Conservation (phyloP, 768 basidiomycete species). For the Psilocybe subaeruginosa region DNA sequence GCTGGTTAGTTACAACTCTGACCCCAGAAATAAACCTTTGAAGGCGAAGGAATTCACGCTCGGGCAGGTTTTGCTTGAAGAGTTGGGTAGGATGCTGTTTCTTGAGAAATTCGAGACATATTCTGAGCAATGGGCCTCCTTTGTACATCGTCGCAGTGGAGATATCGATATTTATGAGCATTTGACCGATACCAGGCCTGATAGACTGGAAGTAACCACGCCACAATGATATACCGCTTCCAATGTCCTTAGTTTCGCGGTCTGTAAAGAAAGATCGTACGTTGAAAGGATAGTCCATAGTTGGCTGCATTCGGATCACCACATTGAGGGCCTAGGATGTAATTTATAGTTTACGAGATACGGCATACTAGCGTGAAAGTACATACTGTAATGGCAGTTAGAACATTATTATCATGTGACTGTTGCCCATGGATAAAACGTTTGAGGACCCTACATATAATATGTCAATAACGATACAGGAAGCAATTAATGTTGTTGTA, state of each 20-base stretch:
- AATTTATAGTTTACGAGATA: not conserved
- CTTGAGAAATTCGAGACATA: slow-evolving; percentile 60
- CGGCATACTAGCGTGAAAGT: not conserved
- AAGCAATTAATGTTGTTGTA: slow-evolving; percentile 9
- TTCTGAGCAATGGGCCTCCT: slow-evolving; percentile 56
- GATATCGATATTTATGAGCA: slow-evolving; percentile 83
- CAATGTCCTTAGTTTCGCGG: slow-evolving; percentile 56
- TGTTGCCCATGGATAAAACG: slow-evolving; percentile 68
- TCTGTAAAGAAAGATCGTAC: slow-evolving; percentile 77
- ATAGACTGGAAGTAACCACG: slow-evolving; percentile 85
- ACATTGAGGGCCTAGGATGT: slow-evolving; percentile 68
- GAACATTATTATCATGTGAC: slow-evolving; percentile 66
- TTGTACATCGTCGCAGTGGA: slow-evolving; percentile 82
- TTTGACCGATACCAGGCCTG: slow-evolving; percentile 64
- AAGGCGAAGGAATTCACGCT: slow-evolving; percentile 54
- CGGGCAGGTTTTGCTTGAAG: slow-evolving; percentile 48
- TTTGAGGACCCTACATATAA: slow-evolving; percentile 51
- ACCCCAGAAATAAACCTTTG: slow-evolving; percentile 43
- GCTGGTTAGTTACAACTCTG: slow-evolving; percentile 26
- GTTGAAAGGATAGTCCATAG: slow-evolving; percentile 71
- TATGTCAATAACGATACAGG: not conserved
- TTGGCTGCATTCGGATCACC: slow-evolving; percentile 80
- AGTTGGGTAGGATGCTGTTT: slow-evolving; percentile 24
- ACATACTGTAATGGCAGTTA: slow-evolving; percentile 64
- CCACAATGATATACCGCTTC: slow-evolving; percentile 72